Base-by-base conservation (phyloP, 2,329 filamentous ascomycete species). In the Monosporascus sp. region DNA sequence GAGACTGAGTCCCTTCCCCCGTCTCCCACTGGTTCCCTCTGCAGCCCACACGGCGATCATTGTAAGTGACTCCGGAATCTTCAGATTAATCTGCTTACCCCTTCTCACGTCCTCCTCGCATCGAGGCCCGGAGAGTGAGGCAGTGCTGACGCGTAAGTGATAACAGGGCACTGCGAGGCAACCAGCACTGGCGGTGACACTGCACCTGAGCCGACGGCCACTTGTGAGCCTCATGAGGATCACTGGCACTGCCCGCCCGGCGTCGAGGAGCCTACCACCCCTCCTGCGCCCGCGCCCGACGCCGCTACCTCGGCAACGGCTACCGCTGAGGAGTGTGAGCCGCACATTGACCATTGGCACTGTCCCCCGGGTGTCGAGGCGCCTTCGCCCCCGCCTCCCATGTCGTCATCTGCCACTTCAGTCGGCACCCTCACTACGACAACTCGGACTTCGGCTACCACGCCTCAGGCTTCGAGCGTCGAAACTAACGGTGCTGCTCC, bases 21-120 rank as follows among this genome's bases (percentile, higher is more conserved):
- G 6, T 57, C 55, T 9, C 55, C 55, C 6, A 54, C 52, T 14
- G 52, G 52, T 9, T 57, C 55, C 9, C n/a, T 50, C 9, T 57
- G 52, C 44, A 47, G 39, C 15, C 52, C 55, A 9, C 52, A 55
- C 20, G 52, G 52, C 22, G 55, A 57, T 37, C 55, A 57, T 47
- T 55, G 55, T 55, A 48, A 46, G 52, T 57, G 22, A 20, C 8
- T 20, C 6, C 18, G 22, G n/a, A 18, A 14, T 43, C 39, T 14
- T 14, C 3, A 35, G 31, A 14, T 5, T 35, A 14, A 14, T 35
- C 39, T 24, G 22, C 39, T 20, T 15, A 18, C 22, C 14, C n/a
- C 1, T 5, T 35, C 39, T 20, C 18, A 43, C n/a, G 11, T 20
- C 39, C 11, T 20, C 22, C 39, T 43, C 22, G 6, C 11, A 14